Evolutionary conservation across 163 green algal species (phyloP), one percentile per base, ranked within the genome.

Genomic region (Coccomyxa subellipsoidea): DNA sequence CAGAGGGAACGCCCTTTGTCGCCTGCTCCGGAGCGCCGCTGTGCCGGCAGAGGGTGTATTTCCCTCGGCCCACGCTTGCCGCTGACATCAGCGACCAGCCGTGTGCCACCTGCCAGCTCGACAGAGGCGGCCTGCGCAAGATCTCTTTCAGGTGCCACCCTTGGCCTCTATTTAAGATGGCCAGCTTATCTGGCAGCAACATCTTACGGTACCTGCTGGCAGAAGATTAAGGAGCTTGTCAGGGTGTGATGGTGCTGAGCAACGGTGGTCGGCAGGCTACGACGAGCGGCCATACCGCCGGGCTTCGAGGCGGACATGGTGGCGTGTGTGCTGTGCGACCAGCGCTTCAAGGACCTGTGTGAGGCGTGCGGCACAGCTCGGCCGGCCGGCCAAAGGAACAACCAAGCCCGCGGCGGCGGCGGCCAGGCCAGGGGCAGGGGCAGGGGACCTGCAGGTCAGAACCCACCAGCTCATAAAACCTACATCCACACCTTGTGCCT

Each of bases 261-360:
- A 15, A 38, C 21, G 38, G 66, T 69, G 76, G 79, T 69, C 54
- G 27, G 32, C 47, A 80, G 85, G 35, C 90, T 94, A 69, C 81
- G 83, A 0, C 85, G 85, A 69, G 69, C 69, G 4, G 80, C 84
- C 59, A 77, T 95, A 78, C 91, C 91, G 23, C 75, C 84, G 32
- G 88, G 86, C 10, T 84, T 90, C n/a, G 78, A 89, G 7, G 80
- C 90, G 12, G 80, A 81, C 25, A 81, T 91, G 31, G 85, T 77
- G 0, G 83, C 83, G 75, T 95, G 92, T 59, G 73, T 92, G 38
- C 36, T 92, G 9, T 95, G 92, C 77, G 88, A 93, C 78, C 78
- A 75, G 0, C 69, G 82, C 10, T 59, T 96, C 34, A 80, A 89
- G 84, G 80, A 88, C 36, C 75, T 96, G 15, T 25, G 94, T 23